Percentiles rank a stretch among this genome's conserved stretches.
Evolutionary conservation across 1,284 basidiomycete genomes (phyloP).

Genomic region (Amylostereum areolatum): DNA sequence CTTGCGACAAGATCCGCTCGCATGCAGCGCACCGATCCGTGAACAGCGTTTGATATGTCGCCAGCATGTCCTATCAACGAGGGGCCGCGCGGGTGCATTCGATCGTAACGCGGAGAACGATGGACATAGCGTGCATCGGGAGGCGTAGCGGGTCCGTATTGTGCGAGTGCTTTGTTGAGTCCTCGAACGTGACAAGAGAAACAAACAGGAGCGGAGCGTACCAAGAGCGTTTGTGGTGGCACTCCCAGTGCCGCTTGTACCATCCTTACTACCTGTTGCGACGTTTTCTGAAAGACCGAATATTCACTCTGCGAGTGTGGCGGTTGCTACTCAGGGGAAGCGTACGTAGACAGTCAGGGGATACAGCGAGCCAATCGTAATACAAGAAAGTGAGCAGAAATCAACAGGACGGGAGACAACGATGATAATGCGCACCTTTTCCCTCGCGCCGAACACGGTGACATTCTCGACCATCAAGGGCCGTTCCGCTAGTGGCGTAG

Average conservation of each 20-base stretch:
- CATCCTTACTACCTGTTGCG: slow-evolving; percentile 58
- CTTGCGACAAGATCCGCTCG: slow-evolving; percentile 54
- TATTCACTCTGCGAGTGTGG: slow-evolving; percentile 65
- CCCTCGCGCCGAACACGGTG: slow-evolving; percentile 60
- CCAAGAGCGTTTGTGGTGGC: slow-evolving; percentile 43
- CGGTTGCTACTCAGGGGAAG: slow-evolving; percentile 38
- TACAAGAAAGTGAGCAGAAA: neutral
- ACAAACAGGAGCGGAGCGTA: slow-evolving; percentile 19
- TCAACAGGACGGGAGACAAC: neutral
- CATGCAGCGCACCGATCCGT: slow-evolving; percentile 51
- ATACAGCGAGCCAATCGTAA: slow-evolving; percentile 4
- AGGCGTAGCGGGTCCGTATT: neutral
- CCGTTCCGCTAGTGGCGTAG: neutral
- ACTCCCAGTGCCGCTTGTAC: slow-evolving; percentile 47
- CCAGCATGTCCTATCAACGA: slow-evolving; percentile 36
- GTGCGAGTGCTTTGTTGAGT: neutral
- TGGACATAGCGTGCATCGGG: neutral
- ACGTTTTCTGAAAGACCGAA: slow-evolving; percentile 53
- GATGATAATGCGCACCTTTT: slow-evolving; percentile 39
- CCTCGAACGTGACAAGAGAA: neutral
- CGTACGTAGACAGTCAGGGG: neutral
- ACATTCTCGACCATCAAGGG: slow-evolving; percentile 50
- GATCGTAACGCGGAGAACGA: slow-evolving; percentile 3
- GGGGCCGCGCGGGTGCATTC: neutral
- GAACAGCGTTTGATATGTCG: slow-evolving; percentile 55